These are phyloP conservation scores for Omphalotus olearius DNA, from an alignment of 1,284 basidiomycete species.

Conservation along the genomic window DNA sequence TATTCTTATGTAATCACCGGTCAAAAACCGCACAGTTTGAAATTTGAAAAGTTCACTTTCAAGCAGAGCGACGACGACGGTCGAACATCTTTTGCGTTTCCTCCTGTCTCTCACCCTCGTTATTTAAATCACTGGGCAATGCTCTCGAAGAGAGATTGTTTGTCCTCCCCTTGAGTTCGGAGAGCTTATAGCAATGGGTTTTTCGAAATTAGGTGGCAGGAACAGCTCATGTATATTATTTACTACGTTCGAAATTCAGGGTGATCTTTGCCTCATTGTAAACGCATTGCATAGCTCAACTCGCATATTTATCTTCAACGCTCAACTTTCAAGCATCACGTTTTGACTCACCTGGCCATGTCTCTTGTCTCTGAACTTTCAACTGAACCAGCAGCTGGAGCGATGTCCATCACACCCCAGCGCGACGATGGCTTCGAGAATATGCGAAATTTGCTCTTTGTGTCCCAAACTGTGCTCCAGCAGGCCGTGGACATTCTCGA, in stretches of 20 bases:
- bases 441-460: slow-evolving; percentile 52
- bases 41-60: slow-evolving; percentile 13
- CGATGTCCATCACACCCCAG: slow-evolving; percentile 4
- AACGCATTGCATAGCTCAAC: slow-evolving; percentile 21
- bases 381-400: neutral
- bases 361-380: slow-evolving; percentile 8
- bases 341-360: neutral
- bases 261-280: slow-evolving; percentile 12
- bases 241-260: slow-evolving; percentile 4
- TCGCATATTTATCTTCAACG: neutral
- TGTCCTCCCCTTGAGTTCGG: slow-evolving; percentile 79
- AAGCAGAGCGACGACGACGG: slow-evolving; percentile 77
- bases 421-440: slow-evolving; percentile 21
- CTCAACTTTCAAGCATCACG: neutral
- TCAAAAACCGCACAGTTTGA: slow-evolving; percentile 21
- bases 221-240: slow-evolving; percentile 35
- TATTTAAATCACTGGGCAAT: slow-evolving; percentile 31
- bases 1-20: neutral
- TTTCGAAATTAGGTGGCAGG: slow-evolving; percentile 77
- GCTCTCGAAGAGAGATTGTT: slow-evolving; percentile 57
- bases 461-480: slow-evolving; percentile 58
- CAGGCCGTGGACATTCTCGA: slow-evolving; percentile 72
- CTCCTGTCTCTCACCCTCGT: slow-evolving; percentile 71
- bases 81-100: slow-evolving; percentile 30
- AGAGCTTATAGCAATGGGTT: slow-evolving; percentile 48